Evolutionary conservation across 345 rosid species (phyloP), one percentile per base, ranked within the genome.

Genomic region (Laguncularia racemosa): DNA sequence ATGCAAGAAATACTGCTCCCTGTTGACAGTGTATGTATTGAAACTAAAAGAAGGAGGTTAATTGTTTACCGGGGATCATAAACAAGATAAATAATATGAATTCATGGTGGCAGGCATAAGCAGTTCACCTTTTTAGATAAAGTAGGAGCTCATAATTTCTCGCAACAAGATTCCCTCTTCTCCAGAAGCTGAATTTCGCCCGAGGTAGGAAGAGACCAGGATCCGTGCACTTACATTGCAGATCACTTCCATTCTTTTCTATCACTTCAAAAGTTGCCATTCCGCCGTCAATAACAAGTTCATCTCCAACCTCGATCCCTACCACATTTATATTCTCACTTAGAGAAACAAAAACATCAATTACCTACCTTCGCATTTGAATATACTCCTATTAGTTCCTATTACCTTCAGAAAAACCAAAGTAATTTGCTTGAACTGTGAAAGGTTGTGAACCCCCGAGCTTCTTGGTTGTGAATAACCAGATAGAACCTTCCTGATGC

Each of bases 231-330:
- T 70, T 74, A 48, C 93, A 85, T 17, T 65, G 71, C 74, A 85
- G 46, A 65, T 78, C 89, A 60, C 46, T 64, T 59, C 83, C 86
- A 69, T 67, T 61, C 50, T 69, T 85, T 65, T 85, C 87, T 61
- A 73, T 76, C 33, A 85, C 93, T 52, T 80, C 71, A 67, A 85
- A 85, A 56, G 74, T 75, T 53, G 85, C 89, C 93, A 82, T 85
- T 63, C 93, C 93, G 26, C 93, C 93, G 64, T 85, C 93, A 50
- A 85, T 75, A 33, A 78, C 74, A 48, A 83, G 74, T 51, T 71
- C 84, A 67, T 85, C 93, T n/a, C 93, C 93, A 50, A 78, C 83
- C 72, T 73, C 62, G 46, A 83, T 76, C 46, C 78, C 93, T 85
- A 69, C 57, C 44, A 62, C 55, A 48, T 23, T 1, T 33, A 18